Evolutionary conservation across 306 rosid genomes (phyloP).

Genomic region (Vachellia pachyceras): DNA sequence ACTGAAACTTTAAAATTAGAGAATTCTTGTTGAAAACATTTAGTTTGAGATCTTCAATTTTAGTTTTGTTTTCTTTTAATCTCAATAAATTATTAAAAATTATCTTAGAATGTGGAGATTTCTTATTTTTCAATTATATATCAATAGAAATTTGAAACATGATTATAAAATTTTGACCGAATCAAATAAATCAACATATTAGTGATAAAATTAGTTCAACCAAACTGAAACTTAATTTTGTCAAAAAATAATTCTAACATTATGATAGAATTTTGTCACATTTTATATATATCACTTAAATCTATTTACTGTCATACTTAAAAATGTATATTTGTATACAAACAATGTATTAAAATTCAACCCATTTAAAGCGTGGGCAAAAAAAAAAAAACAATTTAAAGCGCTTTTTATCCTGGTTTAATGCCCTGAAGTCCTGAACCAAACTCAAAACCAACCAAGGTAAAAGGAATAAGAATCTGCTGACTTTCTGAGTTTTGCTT

Average conservation of each 20-base stretch:
- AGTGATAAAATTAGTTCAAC: background rate
- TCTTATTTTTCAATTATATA: too few species aligned
- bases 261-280: background rate
- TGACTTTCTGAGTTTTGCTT: slow-evolving; percentile 13
- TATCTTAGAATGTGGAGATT: too few species aligned
- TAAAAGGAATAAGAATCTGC: background rate
- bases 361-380: too few species aligned
- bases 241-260: background rate
- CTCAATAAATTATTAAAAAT: too few species aligned
- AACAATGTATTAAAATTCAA: background rate
- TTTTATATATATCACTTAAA: background rate
- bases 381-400: too few species aligned
- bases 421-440: background rate
- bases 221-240: background rate
- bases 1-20: too few species aligned
- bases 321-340: background rate
- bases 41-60: too few species aligned
- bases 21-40: too few species aligned
- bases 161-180: too few species aligned
- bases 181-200: too few species aligned
- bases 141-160: too few species aligned
- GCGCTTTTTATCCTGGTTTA: background rate
- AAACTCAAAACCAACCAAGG: background rate
- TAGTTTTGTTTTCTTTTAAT: too few species aligned
- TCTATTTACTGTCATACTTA: background rate